phyloP scores from a whole-genome alignment of 257 asterid genomes.

The Primulina tabacum region DNA sequence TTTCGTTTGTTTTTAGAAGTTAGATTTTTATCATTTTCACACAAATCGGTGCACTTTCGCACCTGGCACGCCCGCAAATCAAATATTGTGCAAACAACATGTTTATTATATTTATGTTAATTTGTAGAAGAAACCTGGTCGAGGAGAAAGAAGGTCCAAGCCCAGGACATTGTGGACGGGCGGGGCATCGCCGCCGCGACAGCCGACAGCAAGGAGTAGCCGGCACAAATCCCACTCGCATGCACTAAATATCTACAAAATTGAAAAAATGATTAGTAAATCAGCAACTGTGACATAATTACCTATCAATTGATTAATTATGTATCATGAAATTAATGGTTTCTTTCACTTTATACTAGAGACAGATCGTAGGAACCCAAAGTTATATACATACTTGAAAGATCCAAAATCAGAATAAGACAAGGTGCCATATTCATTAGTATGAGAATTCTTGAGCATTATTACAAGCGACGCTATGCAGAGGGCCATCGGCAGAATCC shows the following conservation, averaged over 20 bases:
- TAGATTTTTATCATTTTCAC: too few relatives aligned
- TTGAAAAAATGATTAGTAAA: too few relatives aligned
- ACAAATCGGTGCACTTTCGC: too few relatives aligned
- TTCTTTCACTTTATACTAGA: too few relatives aligned
- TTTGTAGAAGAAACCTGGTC: constrained; percentile 55
- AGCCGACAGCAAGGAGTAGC: constrained; percentile 86
- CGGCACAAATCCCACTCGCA: constrained; percentile 89
- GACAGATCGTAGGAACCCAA: too few relatives aligned
- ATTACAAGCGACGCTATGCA: constrained; percentile 71
- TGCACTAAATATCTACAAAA: constrained; percentile 64
- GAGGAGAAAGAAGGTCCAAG: constrained; percentile 83
- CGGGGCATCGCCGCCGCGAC: constrained; percentile 67
- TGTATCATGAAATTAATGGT: too few relatives aligned
- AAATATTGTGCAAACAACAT: too few relatives aligned
- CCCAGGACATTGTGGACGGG: constrained; percentile 65
- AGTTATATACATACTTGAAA: constrained; percentile 43
- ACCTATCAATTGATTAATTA: too few relatives aligned
- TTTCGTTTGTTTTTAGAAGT: too few relatives aligned
- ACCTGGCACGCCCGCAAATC: too few relatives aligned
- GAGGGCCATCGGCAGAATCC: constrained; percentile 63
- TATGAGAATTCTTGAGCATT: constrained; percentile 77
- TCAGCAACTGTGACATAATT: too few relatives aligned
- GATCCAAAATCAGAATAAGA: constrained; percentile 79
- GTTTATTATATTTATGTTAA: not conserved
- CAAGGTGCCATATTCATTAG: constrained; percentile 66